Evolutionary conservation across 345 rosid species (phyloP).

Genomic region (Toxicodendron radicans): DNA sequence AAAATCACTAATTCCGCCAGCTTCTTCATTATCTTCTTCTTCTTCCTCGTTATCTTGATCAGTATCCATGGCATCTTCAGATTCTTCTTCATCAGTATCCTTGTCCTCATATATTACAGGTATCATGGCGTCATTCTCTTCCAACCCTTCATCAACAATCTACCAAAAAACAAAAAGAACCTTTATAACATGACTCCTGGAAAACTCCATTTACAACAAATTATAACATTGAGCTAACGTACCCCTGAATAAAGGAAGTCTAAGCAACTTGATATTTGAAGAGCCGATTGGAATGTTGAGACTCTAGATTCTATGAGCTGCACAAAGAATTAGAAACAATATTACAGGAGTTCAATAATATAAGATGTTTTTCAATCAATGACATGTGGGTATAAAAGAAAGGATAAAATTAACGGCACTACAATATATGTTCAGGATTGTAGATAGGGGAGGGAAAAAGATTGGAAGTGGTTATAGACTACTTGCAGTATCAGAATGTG

Average conservation of each 20-base stretch:
- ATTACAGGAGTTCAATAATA: neutral
- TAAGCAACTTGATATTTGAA: conserved; percentile 68
- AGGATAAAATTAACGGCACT: too few relatives aligned
- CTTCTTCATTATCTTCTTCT: conserved; percentile 36
- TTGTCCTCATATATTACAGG: conserved; percentile 72
- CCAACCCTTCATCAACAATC: conserved; percentile 56
- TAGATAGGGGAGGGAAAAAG: too few relatives aligned
- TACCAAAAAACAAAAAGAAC: conserved; percentile 18
- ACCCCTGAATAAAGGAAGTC: conserved; percentile 60
- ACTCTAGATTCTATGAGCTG: conserved; percentile 89
- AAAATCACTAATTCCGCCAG: conserved; percentile 37
- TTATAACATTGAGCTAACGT: conserved; percentile 3
- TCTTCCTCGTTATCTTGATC: conserved; percentile 34
- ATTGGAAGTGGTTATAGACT: too few relatives aligned
- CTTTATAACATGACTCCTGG: neutral
- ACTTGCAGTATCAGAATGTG: too few relatives aligned
- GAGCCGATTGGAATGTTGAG: conserved; percentile 63
- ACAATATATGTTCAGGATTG: too few relatives aligned
- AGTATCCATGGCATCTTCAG: conserved; percentile 59
- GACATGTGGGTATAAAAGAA: too few relatives aligned
- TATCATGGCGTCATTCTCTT: conserved; percentile 34
- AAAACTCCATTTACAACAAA: neutral
- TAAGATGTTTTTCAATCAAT: too few relatives aligned
- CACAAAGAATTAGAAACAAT: conserved; percentile 17
- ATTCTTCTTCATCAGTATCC: conserved; percentile 71